Evolutionary conservation across 768 basidiomycete species (phyloP).

Genomic region (Tricholomella constricta): DNA sequence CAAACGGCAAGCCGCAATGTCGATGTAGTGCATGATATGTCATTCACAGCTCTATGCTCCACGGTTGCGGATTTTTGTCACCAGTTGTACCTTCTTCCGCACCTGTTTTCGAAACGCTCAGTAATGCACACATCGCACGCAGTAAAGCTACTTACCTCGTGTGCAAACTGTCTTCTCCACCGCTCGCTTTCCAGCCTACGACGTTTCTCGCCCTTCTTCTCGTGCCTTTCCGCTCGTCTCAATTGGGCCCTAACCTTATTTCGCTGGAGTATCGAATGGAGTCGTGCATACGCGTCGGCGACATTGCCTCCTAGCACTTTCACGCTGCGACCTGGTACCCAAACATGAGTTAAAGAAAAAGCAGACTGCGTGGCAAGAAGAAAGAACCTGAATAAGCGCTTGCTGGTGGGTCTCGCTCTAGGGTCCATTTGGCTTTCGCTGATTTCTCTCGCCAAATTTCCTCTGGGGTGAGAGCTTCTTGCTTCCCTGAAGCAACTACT

Average conservation of each 20-base stretch:
- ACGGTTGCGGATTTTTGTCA: constrained; percentile 74
- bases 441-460: constrained; percentile 43
- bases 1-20: not conserved
- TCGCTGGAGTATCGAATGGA: constrained; percentile 51
- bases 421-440: constrained; percentile 20
- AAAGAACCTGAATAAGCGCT: constrained; percentile 55
- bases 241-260: constrained; percentile 61
- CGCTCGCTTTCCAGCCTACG: constrained; percentile 73
- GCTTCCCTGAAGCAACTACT: not conserved
- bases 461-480: constrained; percentile 18
- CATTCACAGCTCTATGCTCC: constrained; percentile 49
- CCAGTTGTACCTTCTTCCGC: constrained; percentile 79
- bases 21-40: not conserved
- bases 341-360: not conserved
- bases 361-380: not conserved
- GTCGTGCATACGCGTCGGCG: constrained; percentile 45
- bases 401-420: constrained; percentile 34
- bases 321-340: constrained; percentile 61
- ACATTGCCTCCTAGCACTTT: constrained; percentile 45
- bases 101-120: constrained; percentile 51
- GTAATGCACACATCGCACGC: constrained; percentile 12
- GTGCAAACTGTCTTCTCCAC: constrained; percentile 78
- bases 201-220: constrained; percentile 81
- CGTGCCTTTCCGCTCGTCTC: constrained; percentile 60
- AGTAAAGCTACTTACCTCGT: constrained; percentile 56